Evolutionary conservation across 2,329 filamentous ascomycete genomes (phyloP), one percentile per base, ranked within the genome.

Genomic region (Xylariaceae sp.): DNA sequence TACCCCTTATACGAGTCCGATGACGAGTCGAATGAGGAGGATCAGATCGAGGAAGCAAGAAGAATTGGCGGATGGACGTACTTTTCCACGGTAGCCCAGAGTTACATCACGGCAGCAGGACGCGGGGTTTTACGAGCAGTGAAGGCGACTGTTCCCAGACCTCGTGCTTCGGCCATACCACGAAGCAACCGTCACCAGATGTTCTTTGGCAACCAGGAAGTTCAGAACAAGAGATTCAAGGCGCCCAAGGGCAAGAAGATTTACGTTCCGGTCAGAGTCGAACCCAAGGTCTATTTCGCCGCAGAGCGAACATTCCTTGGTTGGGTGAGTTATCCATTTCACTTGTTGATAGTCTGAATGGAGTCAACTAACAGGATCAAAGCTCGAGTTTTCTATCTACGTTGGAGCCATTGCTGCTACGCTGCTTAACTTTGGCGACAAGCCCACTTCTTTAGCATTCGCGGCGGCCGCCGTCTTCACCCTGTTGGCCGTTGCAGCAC

Each of bases 221-320:
- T 87, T 30, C 79, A 82, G 64, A 78, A 73, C 35, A 83, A 80
- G 73, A 80, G 76, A 66, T 85, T 92, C 77, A 87, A 85, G 72
- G 89, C 89, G 7, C 89, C 89, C 10, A 87, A 85, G 73, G 89
- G 89, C 56, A 93, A 92, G 84, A 90, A 90, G 73, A 97, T 99
- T 60, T 93, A 97, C 70, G 94, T 99, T 23, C 93, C 93, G 11
- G 88, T 97, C 57, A 87, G 94, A 53, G 92, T 99, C 39, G 94
- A 99, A 75, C 94, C 94, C 39, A 99, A 99, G 77, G 94, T 99
- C 54, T 96, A 92, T 74, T 96, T 99, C 72, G 94, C 94, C 18
- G 92, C 92, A 0, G 94, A 99, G 75, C 85, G 94, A 65, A 99
- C 94, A 0, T 99, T 97, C 76, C 82, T 99, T 59, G 90, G 91